phyloP scores from a whole-genome alignment of 352 stramenopile species.

The Globisporangium acanthophoron region DNA sequence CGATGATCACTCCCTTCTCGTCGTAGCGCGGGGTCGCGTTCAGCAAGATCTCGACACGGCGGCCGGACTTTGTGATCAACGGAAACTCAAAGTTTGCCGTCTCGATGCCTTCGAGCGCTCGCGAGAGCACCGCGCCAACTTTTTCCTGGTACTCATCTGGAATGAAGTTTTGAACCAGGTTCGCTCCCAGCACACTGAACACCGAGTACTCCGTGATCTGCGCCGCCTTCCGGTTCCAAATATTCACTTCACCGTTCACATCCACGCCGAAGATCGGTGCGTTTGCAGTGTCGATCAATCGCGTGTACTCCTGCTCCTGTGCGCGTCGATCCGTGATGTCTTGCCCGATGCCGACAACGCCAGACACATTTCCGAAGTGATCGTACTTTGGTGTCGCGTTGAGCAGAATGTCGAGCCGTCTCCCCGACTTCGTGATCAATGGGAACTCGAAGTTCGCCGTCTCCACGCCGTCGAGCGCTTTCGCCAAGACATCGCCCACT shows the following conservation, averaged over 20 bases:
- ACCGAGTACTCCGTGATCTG: conserved; percentile 89
- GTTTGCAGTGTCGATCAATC: conserved; percentile 88
- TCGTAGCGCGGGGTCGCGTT: conserved; percentile 78
- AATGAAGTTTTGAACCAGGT: conserved; percentile 90
- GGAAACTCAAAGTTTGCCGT: conserved; percentile 87
- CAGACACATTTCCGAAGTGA: conserved; percentile 63
- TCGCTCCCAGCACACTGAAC: conserved; percentile 81
- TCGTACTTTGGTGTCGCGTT: conserved; percentile 76
- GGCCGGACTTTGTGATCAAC: conserved; percentile 75
- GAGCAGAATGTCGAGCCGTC: conserved; percentile 73
- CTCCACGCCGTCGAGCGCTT: conserved; percentile 57
- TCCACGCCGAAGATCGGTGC: conserved; percentile 89
- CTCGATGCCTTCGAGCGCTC: conserved; percentile 52
- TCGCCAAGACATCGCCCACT: conserved; percentile 62
- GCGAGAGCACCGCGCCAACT: conserved; percentile 58
- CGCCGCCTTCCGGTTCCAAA: conserved; percentile 89
- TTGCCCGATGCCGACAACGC: conserved; percentile 74
- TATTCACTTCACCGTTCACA: conserved; percentile 74
- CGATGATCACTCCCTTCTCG: conserved; percentile 57
- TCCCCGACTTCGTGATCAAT: conserved; percentile 64
- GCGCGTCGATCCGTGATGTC: conserved; percentile 80
- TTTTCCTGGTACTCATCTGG: conserved; percentile 53
- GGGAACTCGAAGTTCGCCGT: conserved; percentile 85
- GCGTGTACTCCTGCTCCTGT: conserved; percentile 83
- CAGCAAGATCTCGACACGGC: conserved; percentile 75